These are phyloP conservation scores for Colletotrichum euphorbiae DNA, from an alignment of 2,329 filamentous ascomycete species.

Conservation along the genomic window DNA sequence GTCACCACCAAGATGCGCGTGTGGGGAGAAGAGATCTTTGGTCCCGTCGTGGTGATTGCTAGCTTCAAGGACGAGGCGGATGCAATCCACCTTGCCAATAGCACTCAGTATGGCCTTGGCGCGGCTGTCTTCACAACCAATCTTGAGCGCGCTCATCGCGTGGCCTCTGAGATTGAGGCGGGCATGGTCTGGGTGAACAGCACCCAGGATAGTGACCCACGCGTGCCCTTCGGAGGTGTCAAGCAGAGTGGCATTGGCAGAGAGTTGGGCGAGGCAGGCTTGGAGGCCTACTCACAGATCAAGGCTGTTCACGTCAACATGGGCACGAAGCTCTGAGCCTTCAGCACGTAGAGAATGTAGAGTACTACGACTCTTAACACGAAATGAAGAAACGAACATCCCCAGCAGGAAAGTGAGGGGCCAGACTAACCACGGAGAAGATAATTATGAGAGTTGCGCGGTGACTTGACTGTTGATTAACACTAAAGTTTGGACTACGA, in stretches of 20 bases:
- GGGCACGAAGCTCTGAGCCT: slow-evolving; percentile 27
- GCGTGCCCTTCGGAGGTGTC: slow-evolving; percentile 59
- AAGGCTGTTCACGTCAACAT: slow-evolving; percentile 61
- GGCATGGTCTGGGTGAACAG: slow-evolving; percentile 68
- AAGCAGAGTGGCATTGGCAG: slow-evolving; percentile 63
- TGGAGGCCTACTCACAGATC: slow-evolving; percentile 57
- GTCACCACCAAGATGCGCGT: slow-evolving; percentile 56
- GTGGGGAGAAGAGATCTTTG: slow-evolving; percentile 61
- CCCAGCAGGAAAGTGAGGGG: no score
- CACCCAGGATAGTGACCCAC: slow-evolving; percentile 57
- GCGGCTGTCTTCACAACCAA: slow-evolving; percentile 72
- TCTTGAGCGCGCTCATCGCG: slow-evolving; percentile 60
- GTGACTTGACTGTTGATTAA: no score
- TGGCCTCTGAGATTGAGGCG: slow-evolving; percentile 68
- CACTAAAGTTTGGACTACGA: no score
- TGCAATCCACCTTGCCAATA: slow-evolving; percentile 57
- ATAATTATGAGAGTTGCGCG: no score
- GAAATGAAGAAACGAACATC: background rate
- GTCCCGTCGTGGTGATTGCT: slow-evolving; percentile 56
- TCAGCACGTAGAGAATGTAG: background rate
- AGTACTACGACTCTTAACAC: background rate
- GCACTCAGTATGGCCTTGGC: slow-evolving; percentile 71
- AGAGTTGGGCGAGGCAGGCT: slow-evolving; percentile 58
- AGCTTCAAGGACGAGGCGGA: slow-evolving; percentile 57
- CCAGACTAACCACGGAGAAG: no score